Percentiles rank a stretch among this genome's conserved stretches.
Conservation (phyloP, 1,139 yeast species). For the Kurtzmaniella quercitrusa region DNA sequence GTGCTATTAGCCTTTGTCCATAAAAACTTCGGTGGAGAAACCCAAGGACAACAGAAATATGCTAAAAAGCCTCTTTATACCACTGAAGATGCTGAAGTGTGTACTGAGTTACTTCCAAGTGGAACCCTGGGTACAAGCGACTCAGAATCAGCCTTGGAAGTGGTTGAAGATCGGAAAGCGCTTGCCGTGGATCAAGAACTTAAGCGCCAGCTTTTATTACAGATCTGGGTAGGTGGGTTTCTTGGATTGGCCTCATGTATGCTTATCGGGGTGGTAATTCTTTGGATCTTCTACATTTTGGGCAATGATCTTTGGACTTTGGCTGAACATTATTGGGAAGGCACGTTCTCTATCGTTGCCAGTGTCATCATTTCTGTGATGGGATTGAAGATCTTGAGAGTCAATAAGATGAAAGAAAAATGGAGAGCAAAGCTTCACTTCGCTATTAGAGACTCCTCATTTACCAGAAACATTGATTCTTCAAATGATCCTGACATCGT, state of each 20-base stretch:
- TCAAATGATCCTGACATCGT: background rate
- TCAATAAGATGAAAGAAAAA: slow-evolving; percentile 65
- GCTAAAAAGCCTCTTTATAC: background rate
- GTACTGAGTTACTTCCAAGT: background rate
- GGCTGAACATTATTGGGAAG: slow-evolving; percentile 48
- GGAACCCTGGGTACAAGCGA: background rate
- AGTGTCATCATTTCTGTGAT: slow-evolving; percentile 41
- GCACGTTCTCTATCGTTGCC: slow-evolving; percentile 40
- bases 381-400: slow-evolving; percentile 42
- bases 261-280: slow-evolving; percentile 31
- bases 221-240: slow-evolving; percentile 43
- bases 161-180: background rate
- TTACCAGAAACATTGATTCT: background rate
- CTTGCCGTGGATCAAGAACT: slow-evolving; percentile 1
- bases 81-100: background rate
- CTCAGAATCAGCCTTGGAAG: background rate
- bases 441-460: slow-evolving; percentile 15
- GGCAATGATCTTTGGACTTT: slow-evolving; percentile 42
- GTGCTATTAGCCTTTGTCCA: slow-evolving; percentile 41
- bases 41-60: background rate
- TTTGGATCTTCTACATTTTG: slow-evolving; percentile 31
- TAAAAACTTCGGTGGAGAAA: slow-evolving; percentile 21
- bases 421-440: slow-evolving; percentile 67
- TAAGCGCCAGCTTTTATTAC: slow-evolving; percentile 23
- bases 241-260: slow-evolving; percentile 35